phyloP scores from a whole-genome alignment of 2,329 filamentous ascomycete genomes.

The Epichloe sylvatica region DNA sequence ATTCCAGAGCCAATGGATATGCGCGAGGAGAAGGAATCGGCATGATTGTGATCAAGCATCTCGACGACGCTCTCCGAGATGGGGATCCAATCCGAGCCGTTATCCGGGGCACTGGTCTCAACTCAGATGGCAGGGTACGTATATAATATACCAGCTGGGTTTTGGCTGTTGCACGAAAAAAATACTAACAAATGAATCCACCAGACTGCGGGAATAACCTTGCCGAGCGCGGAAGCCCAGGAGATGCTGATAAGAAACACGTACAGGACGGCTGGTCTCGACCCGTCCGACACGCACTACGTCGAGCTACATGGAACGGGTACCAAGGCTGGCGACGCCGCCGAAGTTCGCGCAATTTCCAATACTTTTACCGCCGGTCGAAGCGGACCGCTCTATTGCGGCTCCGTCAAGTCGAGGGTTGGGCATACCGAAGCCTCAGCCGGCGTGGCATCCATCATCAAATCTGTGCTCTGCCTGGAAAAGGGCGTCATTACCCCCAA shows the following conservation, averaged over 20 bases:
- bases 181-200: too few species aligned
- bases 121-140: too few species aligned
- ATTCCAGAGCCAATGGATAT: too few species aligned
- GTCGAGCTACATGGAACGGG: conserved; percentile 17
- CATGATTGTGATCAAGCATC: too few species aligned
- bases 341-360: conserved; percentile 16
- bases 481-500: too few species aligned
- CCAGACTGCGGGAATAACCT: neutral
- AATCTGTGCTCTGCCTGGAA: conserved; percentile 1
- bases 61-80: too few species aligned
- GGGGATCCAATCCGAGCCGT: too few species aligned
- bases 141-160: too few species aligned
- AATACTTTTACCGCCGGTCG: neutral
- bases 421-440: conserved; percentile 15
- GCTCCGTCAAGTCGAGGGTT: conserved; percentile 1
- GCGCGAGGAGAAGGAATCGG: too few species aligned
- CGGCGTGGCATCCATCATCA: conserved; percentile 16
- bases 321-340: conserved; percentile 35
- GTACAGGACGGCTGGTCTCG: neutral
- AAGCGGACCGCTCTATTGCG: neutral
- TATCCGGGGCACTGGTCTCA: too few species aligned
- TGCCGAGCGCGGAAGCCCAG: conserved; percentile 11
- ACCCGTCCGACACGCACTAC: neutral
- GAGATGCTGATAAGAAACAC: neutral
- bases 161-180: too few species aligned